Conservation (phyloP, 805 yeast species). For the Candida caryicola region DNA sequence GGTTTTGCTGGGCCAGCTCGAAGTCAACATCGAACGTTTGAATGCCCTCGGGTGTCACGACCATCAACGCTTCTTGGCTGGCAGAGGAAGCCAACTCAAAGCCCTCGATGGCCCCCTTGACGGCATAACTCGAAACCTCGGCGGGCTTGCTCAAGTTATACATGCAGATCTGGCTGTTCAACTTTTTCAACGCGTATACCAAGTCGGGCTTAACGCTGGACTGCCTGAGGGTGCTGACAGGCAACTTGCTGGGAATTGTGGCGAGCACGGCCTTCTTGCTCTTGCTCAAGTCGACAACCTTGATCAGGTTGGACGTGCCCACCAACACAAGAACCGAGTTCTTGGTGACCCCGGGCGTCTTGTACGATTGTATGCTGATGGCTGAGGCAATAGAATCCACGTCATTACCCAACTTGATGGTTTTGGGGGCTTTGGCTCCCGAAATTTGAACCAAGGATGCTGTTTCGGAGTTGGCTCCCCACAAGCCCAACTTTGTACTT, state of each 20-base stretch:
- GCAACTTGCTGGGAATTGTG: slow-evolving; percentile 16
- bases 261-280: slow-evolving; percentile 10
- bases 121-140: slow-evolving; percentile 31
- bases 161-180: slow-evolving; percentile 2
- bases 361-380: slow-evolving; percentile 10
- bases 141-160: background rate
- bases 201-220: slow-evolving; percentile 29
- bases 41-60: slow-evolving; percentile 30
- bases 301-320: slow-evolving; percentile 20
- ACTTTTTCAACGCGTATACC: slow-evolving; percentile 30
- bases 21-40: slow-evolving; percentile 24
- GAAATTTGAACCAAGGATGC: slow-evolving; percentile 16
- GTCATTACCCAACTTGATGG: slow-evolving; percentile 19
- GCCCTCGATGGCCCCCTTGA: slow-evolving; percentile 31
- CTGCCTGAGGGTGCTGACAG: slow-evolving; percentile 33
- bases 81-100: slow-evolving; percentile 18
- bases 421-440: slow-evolving; percentile 22
- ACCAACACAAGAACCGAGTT: slow-evolving; percentile 10
- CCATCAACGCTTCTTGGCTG: slow-evolving; percentile 22
- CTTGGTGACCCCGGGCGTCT: slow-evolving; percentile 11
- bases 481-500: slow-evolving; percentile 15
- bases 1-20: slow-evolving; percentile 6
- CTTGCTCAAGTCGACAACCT: slow-evolving; percentile 26
- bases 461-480: slow-evolving; percentile 20
- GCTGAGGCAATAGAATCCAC: slow-evolving; percentile 8